Evolutionary conservation across 2,329 filamentous ascomycete genomes (phyloP).

Genomic region (Colletotrichum limetticola): DNA sequence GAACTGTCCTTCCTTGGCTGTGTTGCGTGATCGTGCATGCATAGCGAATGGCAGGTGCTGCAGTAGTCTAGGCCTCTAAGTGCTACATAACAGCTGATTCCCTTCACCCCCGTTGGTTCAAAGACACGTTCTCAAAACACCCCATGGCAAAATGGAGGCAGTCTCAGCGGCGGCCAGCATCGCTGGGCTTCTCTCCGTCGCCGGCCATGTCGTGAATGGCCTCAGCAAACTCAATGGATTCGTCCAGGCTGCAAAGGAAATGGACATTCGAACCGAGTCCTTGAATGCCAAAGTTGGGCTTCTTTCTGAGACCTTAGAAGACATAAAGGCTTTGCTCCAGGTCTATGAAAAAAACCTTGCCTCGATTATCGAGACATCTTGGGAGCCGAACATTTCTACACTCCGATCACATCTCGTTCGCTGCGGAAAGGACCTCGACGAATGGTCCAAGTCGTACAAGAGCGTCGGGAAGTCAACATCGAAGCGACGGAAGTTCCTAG

Average conservation of each 20-base stretch:
- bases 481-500: neutral
- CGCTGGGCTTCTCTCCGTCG: neutral
- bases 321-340: neutral
- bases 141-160: neutral
- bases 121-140: too few species aligned
- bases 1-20: too few species aligned
- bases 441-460: neutral
- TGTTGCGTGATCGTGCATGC: too few species aligned
- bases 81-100: too few species aligned
- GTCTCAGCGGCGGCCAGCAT: conserved; percentile 2
- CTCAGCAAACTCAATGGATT: neutral
- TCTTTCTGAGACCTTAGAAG: neutral
- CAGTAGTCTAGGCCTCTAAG: too few species aligned
- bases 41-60: too few species aligned
- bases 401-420: neutral
- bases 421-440: neutral
- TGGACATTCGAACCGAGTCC: neutral
- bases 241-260: neutral
- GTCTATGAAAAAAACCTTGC: neutral
- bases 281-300: neutral
- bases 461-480: neutral
- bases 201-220: neutral
- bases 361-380: neutral
- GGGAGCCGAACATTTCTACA: neutral
- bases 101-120: too few species aligned